A percentile compares a stretch with the other conserved stretches of the same genome.
phyloP scores from a whole-genome alignment of 768 basidiomycete species.

The Lentinula aciculospora region DNA sequence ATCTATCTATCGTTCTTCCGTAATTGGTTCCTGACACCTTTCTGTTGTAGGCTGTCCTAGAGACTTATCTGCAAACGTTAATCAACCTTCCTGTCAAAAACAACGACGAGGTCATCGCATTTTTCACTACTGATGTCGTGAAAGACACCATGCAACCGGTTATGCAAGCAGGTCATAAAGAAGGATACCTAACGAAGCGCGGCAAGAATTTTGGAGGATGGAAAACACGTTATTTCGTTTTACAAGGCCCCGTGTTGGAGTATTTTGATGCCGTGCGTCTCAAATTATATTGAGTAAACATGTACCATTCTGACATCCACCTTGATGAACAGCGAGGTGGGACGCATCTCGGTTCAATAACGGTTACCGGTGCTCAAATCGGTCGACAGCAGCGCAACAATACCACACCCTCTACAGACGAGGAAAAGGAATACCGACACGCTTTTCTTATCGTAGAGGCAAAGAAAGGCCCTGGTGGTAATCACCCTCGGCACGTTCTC shows the following conservation, averaged over 20 bases:
- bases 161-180: conserved; percentile 80
- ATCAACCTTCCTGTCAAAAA: conserved; percentile 79
- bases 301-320: conserved; percentile 9
- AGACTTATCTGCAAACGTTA: conserved; percentile 81
- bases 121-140: conserved; percentile 87
- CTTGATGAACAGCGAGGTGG: conserved; percentile 68
- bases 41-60: conserved; percentile 56
- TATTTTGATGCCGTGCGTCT: conserved; percentile 91
- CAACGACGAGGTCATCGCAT: conserved; percentile 86
- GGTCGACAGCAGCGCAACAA: conserved; percentile 82
- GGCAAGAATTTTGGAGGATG: conserved; percentile 98
- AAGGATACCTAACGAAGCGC: conserved; percentile 93
- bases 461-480: conserved; percentile 64
- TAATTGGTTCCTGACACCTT: conserved; percentile 9
- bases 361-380: conserved; percentile 90
- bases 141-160: conserved; percentile 72
- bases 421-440: conserved; percentile 93
- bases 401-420: conserved; percentile 50
- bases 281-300: conserved; percentile 6
- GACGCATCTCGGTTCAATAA: conserved; percentile 84
- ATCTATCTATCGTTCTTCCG: conserved; percentile 6
- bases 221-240: conserved; percentile 94
- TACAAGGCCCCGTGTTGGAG: conserved; percentile 85
- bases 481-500: conserved; percentile 80
- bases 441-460: conserved; percentile 96